Evolutionary conservation across 345 rosid genomes (phyloP).

Genomic region (Gossypium raimondii): DNA sequence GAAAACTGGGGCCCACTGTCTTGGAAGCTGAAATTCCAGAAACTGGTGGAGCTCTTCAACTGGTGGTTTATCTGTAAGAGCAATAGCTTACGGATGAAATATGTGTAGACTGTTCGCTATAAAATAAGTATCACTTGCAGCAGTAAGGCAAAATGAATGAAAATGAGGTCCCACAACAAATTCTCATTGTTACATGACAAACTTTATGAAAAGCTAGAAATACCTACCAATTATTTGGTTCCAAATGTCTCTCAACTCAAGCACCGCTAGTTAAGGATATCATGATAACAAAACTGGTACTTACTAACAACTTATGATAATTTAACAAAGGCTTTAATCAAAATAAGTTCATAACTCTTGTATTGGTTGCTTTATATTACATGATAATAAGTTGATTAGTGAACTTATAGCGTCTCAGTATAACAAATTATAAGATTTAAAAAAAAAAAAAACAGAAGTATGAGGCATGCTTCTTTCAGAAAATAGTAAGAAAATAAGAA

Average conservation of each 20-base stretch:
- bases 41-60: conserved; percentile 89
- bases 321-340: background rate
- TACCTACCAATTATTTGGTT: background rate
- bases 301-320: background rate
- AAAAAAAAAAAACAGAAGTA: background rate
- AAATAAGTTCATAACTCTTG: background rate
- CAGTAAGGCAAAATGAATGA: background rate
- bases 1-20: conserved; percentile 98
- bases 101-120: background rate
- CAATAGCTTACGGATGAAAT: conserved; percentile 13
- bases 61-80: conserved; percentile 81
- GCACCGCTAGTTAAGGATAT: background rate
- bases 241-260: background rate
- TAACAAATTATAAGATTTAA: too few relatives aligned
- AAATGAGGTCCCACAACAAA: background rate
- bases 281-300: background rate
- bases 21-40: conserved; percentile 91
- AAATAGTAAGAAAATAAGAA: too few relatives aligned
- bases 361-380: background rate
- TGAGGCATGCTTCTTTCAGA: too few relatives aligned
- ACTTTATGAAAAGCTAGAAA: background rate
- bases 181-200: background rate
- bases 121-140: background rate
- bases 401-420: background rate
- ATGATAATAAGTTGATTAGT: background rate